Base-by-base conservation (phyloP, 257 asterid species). In the Leonotis leonurus region DNA sequence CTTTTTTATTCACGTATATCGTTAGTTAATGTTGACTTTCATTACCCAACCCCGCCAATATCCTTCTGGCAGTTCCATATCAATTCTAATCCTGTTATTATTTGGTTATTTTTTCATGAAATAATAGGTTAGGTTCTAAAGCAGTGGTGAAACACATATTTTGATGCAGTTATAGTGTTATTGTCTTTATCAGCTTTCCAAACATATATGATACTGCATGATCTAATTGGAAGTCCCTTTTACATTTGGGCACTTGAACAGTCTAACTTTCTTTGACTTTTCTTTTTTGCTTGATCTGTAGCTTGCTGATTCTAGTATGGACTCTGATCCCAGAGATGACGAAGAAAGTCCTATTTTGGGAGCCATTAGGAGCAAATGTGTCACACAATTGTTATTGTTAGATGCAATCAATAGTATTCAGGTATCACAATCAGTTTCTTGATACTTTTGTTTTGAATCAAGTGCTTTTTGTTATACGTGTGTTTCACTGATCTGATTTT, bases 371-470 rank as follows among this genome's bases (percentile, higher is more conserved):
- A 87, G 96, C 83, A 93, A 93, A 83, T 89, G 99, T 69, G 80
- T 93, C 66, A 89, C 97, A 3, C 99, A 93, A 78, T 75, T 93
- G 77, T 75, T 93, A 78, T 89, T 93, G 71, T 75, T 93, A 62
- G 94, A 89, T 70, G 95, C 87, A 73, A 87, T 93, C 69, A 95
- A 93, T 55, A 77, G 88, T 78, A 93, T 93, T 75, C 99, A 93
- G 97, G 99, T 93, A 77, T 35, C 17, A 36, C 48, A 54, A 35
- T 61, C 67, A 20, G 63, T 39, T 64, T 67, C 51, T 25, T 16
- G 53, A 33, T 62, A 40, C 53, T 73, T 44, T 57, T 59, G 67
- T 37, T 56, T 53, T 17, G n/a, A 53, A 50, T 50, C 25, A 25
- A 41, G 52, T 62, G 53, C 26, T 72, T 56, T 50, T 56, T 56